Evolutionary conservation across 2,329 filamentous ascomycete species (phyloP).

Genomic region (Epichloe coenophiala): DNA sequence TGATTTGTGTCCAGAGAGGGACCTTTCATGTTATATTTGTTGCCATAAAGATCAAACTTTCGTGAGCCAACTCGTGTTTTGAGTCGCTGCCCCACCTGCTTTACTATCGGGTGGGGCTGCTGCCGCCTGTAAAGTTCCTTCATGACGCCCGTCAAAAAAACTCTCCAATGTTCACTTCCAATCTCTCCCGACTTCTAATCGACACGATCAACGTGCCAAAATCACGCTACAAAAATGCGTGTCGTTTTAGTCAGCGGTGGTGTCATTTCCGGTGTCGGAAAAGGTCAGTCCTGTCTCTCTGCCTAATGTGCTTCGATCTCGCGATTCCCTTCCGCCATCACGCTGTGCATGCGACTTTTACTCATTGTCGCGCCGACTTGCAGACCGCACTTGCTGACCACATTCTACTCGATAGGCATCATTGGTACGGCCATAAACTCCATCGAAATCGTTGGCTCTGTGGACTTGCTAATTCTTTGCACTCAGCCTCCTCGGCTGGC

Average conservation of each 20-base stretch:
- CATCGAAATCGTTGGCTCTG: not conserved
- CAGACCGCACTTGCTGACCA: not conserved
- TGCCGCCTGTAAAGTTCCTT: not conserved
- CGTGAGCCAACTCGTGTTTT: not conserved
- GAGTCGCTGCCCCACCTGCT: not conserved
- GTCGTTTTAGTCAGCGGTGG: constrained; percentile 21
- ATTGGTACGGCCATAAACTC: constrained; percentile 1
- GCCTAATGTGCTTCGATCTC: not conserved
- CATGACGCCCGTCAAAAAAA: not conserved
- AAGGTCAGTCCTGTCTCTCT: constrained; percentile 29
- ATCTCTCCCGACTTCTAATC: not conserved
- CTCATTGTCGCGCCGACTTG: not conserved
- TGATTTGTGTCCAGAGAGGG: no score
- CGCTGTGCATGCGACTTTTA: not conserved
- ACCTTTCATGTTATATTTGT: no score
- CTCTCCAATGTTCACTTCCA: not conserved
- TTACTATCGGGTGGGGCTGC: not conserved
- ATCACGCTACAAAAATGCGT: constrained; percentile 11
- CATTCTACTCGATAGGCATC: not conserved
- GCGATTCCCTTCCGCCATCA: not conserved
- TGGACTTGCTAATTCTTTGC: not conserved
- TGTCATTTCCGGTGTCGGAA: constrained; percentile 46
- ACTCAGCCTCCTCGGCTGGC: constrained; percentile 52
- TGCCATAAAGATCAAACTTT: no score
- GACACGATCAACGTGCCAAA: not conserved